Conservation (phyloP, 768 basidiomycete genomes). For the Infundibulicybe gibba region DNA sequence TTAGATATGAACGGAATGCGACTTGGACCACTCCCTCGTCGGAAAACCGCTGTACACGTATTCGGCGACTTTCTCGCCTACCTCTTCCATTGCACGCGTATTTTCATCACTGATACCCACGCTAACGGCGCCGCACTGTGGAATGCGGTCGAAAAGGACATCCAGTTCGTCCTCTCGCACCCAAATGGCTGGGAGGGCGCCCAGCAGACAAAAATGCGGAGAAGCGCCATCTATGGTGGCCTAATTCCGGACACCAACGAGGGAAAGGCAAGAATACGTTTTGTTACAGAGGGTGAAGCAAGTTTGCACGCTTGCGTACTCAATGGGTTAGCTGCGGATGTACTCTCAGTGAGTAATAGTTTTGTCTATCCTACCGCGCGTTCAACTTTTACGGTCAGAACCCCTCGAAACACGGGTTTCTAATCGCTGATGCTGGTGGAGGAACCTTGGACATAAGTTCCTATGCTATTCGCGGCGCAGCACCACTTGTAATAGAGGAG, state of each 20-base stretch:
- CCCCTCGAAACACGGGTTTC: slow-evolving; percentile 71
- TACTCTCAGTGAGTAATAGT: slow-evolving; percentile 54
- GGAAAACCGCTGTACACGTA: slow-evolving; percentile 67
- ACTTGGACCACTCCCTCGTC: slow-evolving; percentile 60
- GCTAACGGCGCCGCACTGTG: slow-evolving; percentile 70
- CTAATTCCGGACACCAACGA: slow-evolving; percentile 73
- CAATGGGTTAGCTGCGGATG: slow-evolving; percentile 74
- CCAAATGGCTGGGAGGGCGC: slow-evolving; percentile 84
- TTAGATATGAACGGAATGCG: slow-evolving; percentile 85
- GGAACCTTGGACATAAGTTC: slow-evolving; percentile 81
- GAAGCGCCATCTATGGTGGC: slow-evolving; percentile 68
- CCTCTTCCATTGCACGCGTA: slow-evolving; percentile 68
- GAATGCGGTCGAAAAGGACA: slow-evolving; percentile 64
- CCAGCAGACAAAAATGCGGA: slow-evolving; percentile 75
- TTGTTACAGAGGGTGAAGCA: slow-evolving; percentile 83
- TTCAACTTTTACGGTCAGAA: slow-evolving; percentile 36
- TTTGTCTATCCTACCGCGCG: background rate
- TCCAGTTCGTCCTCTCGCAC: slow-evolving; percentile 75
- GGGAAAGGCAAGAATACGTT: slow-evolving; percentile 69
- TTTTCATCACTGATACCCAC: slow-evolving; percentile 79
- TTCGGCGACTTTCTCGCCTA: slow-evolving; percentile 80
- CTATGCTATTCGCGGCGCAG: slow-evolving; percentile 67
- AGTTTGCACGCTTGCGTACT: slow-evolving; percentile 79
- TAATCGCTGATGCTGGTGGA: slow-evolving; percentile 79
- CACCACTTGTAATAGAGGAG: slow-evolving; percentile 76